Base-by-base conservation (phyloP, 192 early-diverging fungal genomes). In the Obelidium mucronatum region DNA sequence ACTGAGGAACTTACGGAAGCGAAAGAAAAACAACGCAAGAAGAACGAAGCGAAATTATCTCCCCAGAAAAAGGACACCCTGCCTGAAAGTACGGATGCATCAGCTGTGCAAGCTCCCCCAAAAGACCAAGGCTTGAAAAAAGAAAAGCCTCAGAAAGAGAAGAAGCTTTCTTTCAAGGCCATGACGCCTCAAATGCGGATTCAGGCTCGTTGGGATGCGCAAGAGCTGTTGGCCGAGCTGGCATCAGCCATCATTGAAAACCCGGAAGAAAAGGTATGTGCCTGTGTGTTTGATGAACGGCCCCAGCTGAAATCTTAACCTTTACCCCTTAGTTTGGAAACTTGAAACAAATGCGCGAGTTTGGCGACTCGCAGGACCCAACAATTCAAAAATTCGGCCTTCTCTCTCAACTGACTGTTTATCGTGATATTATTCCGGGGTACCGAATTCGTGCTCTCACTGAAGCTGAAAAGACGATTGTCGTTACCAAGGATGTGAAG, bases 361-460 rank as follows among this genome's bases (percentile, higher is more conserved):
- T 95, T 75, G 84, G 90, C 51, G 82, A 83, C 19, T 90, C 92
- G 56, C 83, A 82, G 3, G 92, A 93, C 67, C 63, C 77, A 3
- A 84, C 85, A 13, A 86, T 96, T 52, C 86, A 88, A 67, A 92
- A 93, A 56, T 76, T 99, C 39, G 92, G 90, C 0, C 77, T 97
- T 33, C 78, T 97, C 59, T 94, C 95, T 11, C 95, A 96, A 80
- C 84, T 98, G 36, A 94, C 94, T 0, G 93, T 99, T 2, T 99
- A 93, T 85, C 91, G 95, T 70, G 97, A 99, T 78, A 93, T 99
- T 79, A 86, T 98, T 40, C 97, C 97, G 2, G 92, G 89, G 44
- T 99, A 99, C 84, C 90, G 94, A 28, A 98, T 99, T 65, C 92
- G 96, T 39, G 86, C 92, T 40, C 83, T 96, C 72, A 91, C 94